phyloP scores from a whole-genome alignment of 2,329 filamentous ascomycete species.

The Nigrograna mackinnonii region DNA sequence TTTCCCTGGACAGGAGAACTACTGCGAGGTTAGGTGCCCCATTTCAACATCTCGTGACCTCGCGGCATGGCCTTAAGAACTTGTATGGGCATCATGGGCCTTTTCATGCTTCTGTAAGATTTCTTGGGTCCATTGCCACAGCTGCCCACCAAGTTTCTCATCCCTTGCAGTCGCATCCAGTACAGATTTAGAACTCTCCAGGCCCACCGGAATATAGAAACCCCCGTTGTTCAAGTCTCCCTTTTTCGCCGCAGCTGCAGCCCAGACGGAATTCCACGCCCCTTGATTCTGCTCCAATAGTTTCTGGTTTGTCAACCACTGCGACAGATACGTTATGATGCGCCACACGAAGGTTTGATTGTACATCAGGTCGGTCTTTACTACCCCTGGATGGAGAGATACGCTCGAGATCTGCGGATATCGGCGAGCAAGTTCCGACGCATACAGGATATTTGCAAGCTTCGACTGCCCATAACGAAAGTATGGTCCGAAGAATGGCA shows the following conservation, averaged over 20 bases:
- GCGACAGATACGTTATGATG: constrained; percentile 12
- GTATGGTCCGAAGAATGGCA: constrained; percentile 25
- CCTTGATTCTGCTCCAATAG: constrained; percentile 21
- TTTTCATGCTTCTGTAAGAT: constrained; percentile 28
- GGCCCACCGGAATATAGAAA: constrained; percentile 39
- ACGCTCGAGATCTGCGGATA: constrained; percentile 47
- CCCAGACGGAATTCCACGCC: constrained; percentile 43
- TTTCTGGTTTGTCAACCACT: background rate
- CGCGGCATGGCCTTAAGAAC: too few species aligned
- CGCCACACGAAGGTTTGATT: constrained; percentile 16
- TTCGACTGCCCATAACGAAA: constrained; percentile 52
- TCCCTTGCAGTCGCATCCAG: constrained; percentile 24
- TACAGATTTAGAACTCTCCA: constrained; percentile 5
- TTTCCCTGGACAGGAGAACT: too few species aligned
- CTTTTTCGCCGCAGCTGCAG: constrained; percentile 27
- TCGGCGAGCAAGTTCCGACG: constrained; percentile 40
- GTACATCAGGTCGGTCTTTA: constrained; percentile 43
- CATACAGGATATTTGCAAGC: constrained; percentile 51
- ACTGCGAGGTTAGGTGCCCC: too few species aligned
- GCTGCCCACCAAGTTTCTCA: constrained; percentile 33
- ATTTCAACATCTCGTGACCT: too few species aligned
- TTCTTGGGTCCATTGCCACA: constrained; percentile 43
- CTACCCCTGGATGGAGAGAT: constrained; percentile 50
- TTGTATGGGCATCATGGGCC: too few species aligned
- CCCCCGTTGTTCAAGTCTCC: constrained; percentile 36